These are phyloP conservation scores for Annona squamosa DNA, from an alignment of 164 flowering plant genomes.

Conservation along the genomic window DNA sequence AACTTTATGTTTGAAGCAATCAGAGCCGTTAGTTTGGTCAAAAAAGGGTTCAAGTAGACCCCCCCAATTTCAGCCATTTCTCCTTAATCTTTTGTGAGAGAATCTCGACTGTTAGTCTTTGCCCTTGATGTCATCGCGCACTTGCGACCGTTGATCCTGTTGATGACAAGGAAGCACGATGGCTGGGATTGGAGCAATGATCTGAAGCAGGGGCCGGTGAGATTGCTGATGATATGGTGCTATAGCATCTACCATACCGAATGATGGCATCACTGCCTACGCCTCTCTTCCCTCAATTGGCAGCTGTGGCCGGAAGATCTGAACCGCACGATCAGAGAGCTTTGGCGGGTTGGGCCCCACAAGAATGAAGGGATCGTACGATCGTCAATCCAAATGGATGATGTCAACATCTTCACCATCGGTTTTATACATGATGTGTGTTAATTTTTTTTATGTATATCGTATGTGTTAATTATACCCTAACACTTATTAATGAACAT, in stretches of 20 bases:
- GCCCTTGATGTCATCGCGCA: neutral
- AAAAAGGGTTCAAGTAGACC: neutral
- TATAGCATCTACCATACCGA: neutral
- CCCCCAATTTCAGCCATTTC: neutral
- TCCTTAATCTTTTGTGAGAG: too few species aligned
- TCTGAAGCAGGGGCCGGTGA: neutral
- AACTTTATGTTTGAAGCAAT: neutral
- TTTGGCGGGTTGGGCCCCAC: neutral
- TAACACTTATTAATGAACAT: too few species aligned
- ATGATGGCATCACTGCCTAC: conserved; percentile 10
- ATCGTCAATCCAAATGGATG: too few species aligned
- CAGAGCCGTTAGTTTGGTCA: neutral
- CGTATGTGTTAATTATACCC: too few species aligned
- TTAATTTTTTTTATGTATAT: too few species aligned
- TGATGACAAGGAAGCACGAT: neutral
- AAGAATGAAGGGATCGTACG: neutral
- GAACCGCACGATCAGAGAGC: neutral
- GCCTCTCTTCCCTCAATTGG: neutral
- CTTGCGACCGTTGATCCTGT: neutral
- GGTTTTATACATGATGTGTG: too few species aligned
- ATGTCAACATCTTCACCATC: too few species aligned
- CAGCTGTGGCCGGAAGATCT: neutral
- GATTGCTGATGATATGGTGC: neutral
- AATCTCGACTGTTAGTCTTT: too few species aligned
- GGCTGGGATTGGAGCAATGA: neutral